Base-by-base conservation (phyloP, 352 stramenopile genomes). In the Phytopythium sindhum region DNA sequence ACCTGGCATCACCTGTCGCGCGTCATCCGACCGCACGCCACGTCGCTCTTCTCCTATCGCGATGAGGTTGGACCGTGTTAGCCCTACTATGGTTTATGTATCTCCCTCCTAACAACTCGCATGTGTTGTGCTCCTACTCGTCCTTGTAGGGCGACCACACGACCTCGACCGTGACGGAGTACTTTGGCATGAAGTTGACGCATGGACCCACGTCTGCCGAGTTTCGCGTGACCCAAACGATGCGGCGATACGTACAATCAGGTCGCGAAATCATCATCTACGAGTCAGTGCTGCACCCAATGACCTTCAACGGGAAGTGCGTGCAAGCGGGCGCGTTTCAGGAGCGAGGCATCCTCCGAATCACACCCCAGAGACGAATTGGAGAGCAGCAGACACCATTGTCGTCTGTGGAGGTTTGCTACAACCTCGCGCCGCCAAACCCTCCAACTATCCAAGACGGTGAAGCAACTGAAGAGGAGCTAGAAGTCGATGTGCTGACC, bases 171-270 rank as follows among this genome's bases (percentile, higher is more conserved):
- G 50, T 64, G 24, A 51, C n/a, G 21, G 59, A 64, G 50, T 52
- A 53, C 45, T 64, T 64, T 50, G 59, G 59, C 8, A 64, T 64
- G 23, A 53, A 64, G 59, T 47, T 64, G 14, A 24, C 28, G 6
- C 39, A 39, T 15, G 35, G 54, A 4, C 14, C n/a, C 23, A 50
- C 47, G 17, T 39, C 31, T 26, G 59, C 59, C n/a, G 50, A 48
- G 24, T 64, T 64, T n/a, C 47, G 59, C 47, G 50, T 64, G 14
- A 29, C 28, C 44, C 59, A 64, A 31, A 45, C 54, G 10, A 58
- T 50, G 59, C 44, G 59, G 37, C 33, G 50, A n/a, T 59, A 33
- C 42, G 14, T 39, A 0, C 23, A 50, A 7, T 2, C 35, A 2
- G 50, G 19, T 24, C 59, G 33, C 5, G 12, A 51, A 31, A 47